These are phyloP conservation scores for Emergomyces orientalis DNA, from an alignment of 2,329 filamentous ascomycete genomes.

Conservation along the genomic window DNA sequence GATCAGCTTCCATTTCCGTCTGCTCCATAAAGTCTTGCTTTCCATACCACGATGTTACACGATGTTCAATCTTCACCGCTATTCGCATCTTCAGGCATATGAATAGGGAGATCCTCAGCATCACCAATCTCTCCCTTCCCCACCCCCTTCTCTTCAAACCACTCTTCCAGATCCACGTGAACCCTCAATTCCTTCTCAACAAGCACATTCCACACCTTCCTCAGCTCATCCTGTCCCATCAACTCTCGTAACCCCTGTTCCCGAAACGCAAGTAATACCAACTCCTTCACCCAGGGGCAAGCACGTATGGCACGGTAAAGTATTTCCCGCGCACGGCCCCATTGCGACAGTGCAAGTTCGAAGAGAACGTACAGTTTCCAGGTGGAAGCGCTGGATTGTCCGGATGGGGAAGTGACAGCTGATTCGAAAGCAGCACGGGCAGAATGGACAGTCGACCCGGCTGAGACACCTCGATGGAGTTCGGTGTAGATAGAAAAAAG, in stretches of 20 bases:
- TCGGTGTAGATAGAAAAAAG: slow-evolving; percentile 50
- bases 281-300: slow-evolving; percentile 56
- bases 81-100: slow-evolving; percentile 26
- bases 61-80: slow-evolving; percentile 18
- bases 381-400: slow-evolving; percentile 35
- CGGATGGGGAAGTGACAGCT: slow-evolving; percentile 34
- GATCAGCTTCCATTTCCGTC: not conserved
- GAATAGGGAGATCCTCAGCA: slow-evolving; percentile 15
- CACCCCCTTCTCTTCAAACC: slow-evolving; percentile 27
- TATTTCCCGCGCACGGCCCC: slow-evolving; percentile 39
- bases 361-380: slow-evolving; percentile 48
- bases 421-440: slow-evolving; percentile 48
- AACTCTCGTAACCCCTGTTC: slow-evolving; percentile 27
- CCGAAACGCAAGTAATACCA: slow-evolving; percentile 49
- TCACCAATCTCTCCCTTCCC: slow-evolving; percentile 9
- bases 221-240: slow-evolving; percentile 42
- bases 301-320: slow-evolving; percentile 48
- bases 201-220: slow-evolving; percentile 47
- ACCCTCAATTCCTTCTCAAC: slow-evolving; percentile 54
- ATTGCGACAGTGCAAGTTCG: slow-evolving; percentile 35
- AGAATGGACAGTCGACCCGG: slow-evolving; percentile 43
- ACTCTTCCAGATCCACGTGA: slow-evolving; percentile 45
- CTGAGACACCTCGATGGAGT: slow-evolving; percentile 35
- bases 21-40: not conserved
- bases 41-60: not conserved